Base-by-base conservation (phyloP, 106 monocot species). In the Vanilla planifolia region DNA sequence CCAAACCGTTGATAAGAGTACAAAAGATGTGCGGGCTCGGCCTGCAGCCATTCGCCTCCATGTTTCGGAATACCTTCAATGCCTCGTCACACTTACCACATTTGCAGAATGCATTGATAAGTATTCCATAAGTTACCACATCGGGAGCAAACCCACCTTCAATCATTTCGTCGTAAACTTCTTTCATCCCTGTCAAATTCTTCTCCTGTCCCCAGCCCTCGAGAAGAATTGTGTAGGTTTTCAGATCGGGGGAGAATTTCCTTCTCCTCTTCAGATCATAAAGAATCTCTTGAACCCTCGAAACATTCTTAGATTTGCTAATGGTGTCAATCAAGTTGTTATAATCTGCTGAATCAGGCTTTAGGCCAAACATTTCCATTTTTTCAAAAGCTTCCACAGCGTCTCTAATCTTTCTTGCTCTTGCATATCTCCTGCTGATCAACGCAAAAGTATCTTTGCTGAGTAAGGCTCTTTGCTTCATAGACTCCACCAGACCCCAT, bases 11-110 rank as follows among this genome's bases (percentile, higher is more conserved):
- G 36, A 94, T 83, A 8, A 94, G 67, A 61, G 79, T 74, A 43
- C 93, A 94, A 43, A 80, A 94, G 4, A 89, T 68, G 40, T 94
- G 93, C 27, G 93, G 82, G 43, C 69, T 89, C 50, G 93, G 89
- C 30, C 75, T 79, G 61, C 74, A 68, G 10, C 72, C 59, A 11
- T 63, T 77, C 29, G 35, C 28, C 50, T 75, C 63, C 93, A 94
- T 94, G 58, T 80, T 71, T 39, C 73, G 17, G 40, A 77, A 94
- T 0, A 85, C 62, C 8, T 75, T 77, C 8, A 89, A 3, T 8
- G 93, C 93, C 44, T 85, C 89, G 36, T 83, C 77, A 25, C 76
- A 71, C 25, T 45, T 82, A 22, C 82, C 71, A 6, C 57, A 68
- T 68, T 83, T 94, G 60, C 79, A 89, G 33, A 89, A 85, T 8